A percentile compares a stretch with the other conserved stretches of the same genome.
These are phyloP conservation scores for Stentor coeruleus DNA, from an alignment of 73 alveolate species.

Conservation along the genomic window DNA sequence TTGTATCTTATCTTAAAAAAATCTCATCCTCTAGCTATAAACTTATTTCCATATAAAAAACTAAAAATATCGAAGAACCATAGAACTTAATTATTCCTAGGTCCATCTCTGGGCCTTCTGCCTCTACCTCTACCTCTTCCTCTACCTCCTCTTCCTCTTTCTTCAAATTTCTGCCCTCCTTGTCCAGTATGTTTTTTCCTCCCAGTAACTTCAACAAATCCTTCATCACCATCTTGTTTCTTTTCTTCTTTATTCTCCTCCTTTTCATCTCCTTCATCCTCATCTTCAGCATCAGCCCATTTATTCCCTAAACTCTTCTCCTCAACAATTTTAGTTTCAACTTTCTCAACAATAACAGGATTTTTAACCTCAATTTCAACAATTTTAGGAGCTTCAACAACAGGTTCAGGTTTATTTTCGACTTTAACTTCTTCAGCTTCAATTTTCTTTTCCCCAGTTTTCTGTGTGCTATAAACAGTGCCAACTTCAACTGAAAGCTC, in stretches of 20 bases:
- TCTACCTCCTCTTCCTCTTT: neutral
- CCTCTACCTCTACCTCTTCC: neutral
- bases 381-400: too few relatives aligned
- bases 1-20: too few relatives aligned
- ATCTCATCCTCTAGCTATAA: too few relatives aligned
- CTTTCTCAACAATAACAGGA: too few relatives aligned
- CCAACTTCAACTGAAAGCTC: neutral
- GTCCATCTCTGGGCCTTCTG: conserved; percentile 8
- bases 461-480: neutral
- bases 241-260: conserved; percentile 41
- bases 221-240: neutral
- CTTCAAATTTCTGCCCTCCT: neutral
- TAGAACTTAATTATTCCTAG: too few relatives aligned
- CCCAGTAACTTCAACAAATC: neutral
- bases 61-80: too few relatives aligned
- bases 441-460: neutral
- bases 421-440: conserved; percentile 1
- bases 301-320: neutral
- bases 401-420: neutral
- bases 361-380: too few relatives aligned
- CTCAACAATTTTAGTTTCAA: too few relatives aligned
- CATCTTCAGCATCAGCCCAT: neutral
- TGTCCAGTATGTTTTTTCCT: neutral
- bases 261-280: neutral
- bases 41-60: too few relatives aligned